phyloP scores from a whole-genome alignment of 306 rosid species.

The Benincasa hispida region DNA sequence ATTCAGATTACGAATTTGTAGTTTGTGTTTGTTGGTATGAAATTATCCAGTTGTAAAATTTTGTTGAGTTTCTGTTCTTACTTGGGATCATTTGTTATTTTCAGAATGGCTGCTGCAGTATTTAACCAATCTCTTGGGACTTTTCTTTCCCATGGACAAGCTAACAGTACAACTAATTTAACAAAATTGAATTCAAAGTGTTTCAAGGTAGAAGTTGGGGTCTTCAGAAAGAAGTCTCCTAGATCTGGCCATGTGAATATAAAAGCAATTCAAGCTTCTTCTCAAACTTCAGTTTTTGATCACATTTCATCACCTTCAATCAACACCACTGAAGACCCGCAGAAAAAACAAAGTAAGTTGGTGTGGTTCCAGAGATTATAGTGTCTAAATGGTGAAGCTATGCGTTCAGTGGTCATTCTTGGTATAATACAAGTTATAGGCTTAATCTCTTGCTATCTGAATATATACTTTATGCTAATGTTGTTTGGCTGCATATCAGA shows the following conservation, averaged over 20 bases:
- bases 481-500: conserved; percentile 27
- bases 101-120: conserved; percentile 75
- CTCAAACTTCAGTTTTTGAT: conserved; percentile 63
- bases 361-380: not conserved
- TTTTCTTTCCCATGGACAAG: conserved; percentile 24
- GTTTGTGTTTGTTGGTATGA: not conserved
- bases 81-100: conserved; percentile 15
- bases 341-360: conserved; percentile 69
- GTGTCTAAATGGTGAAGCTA: not conserved
- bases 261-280: conserved; percentile 42
- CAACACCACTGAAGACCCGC: conserved; percentile 31
- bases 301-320: conserved; percentile 45
- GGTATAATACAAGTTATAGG: not conserved
- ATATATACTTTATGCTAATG: conserved; percentile 7
- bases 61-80: not conserved
- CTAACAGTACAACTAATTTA: conserved; percentile 15
- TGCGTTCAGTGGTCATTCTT: not conserved
- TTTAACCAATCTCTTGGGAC: conserved; percentile 47
- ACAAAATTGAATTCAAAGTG: conserved; percentile 33
- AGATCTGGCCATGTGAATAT: conserved; percentile 15
- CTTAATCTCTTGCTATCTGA: conserved; percentile 1
- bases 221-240: conserved; percentile 27
- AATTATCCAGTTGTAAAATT: not conserved
- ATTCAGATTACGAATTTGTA: not conserved
- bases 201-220: conserved; percentile 30